Base-by-base conservation (phyloP, 1,284 basidiomycete species). In the Peniophora sp. region DNA sequence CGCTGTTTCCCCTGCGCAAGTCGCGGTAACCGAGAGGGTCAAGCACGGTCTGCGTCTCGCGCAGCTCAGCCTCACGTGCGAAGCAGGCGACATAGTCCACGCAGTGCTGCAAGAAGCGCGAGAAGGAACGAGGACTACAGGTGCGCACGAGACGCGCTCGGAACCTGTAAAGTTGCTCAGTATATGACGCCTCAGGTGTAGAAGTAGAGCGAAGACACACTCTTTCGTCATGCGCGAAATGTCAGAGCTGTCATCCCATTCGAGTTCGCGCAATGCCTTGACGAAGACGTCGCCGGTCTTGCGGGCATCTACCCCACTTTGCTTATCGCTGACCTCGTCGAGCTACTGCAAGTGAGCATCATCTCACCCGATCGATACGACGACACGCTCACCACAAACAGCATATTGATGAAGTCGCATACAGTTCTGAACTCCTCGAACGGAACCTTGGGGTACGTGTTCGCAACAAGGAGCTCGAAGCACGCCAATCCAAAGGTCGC, bases 241-340 rank as follows among this genome's bases (percentile, higher is more conserved):
- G 11, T 67, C 64, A 9, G 80, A 79, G 47, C 71, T 68, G 57
- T 83, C 76, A 48, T 76, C 68, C 69, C 72, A 80, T 17, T 70
- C 64, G 12, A 73, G 62, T 57, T 80, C 68, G 51, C 64, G 68
- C 70, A 85, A 72, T 11, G 75, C 73, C 49, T 76, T 71, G 49
- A 79, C 66, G 55, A 81, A 78, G 18, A 76, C 67, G 36, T 72
- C 66, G 20, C 81, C 77, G 36, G 79, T 83, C 35, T 66, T 62
- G 36, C 71, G 67, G 27, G 81, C 83, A 50, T 78, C 81, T 51
- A 65, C 64, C 22, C 75, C 76, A 54, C 68, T 73, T 64, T 83
- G 82, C 48, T 83, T 81, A 58, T 86, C 83, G 60, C 79, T 84
- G 53, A 84, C 71, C 63, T 85, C 83, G 60, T 87, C 84, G 50